phyloP scores from a whole-genome alignment of 805 yeast species.

The Brettanomyces anomalus region DNA sequence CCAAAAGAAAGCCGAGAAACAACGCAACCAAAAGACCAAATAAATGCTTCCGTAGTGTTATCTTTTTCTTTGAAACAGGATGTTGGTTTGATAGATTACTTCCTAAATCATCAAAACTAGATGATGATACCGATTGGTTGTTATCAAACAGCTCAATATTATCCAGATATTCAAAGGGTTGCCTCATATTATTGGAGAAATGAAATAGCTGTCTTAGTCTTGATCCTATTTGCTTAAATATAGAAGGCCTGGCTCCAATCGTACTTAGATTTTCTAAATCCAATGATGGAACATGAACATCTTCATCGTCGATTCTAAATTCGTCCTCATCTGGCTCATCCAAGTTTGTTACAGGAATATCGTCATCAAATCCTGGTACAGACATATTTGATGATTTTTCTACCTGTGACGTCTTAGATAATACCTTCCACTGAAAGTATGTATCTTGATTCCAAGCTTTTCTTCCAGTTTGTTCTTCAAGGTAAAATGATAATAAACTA shows the following conservation, averaged over 20 bases:
- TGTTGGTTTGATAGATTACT: slow-evolving; percentile 5
- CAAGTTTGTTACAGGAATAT: slow-evolving; percentile 47
- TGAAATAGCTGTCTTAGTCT: not conserved
- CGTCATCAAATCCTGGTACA: slow-evolving; percentile 26
- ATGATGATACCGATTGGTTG: slow-evolving; percentile 9
- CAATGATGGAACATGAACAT: slow-evolving; percentile 9
- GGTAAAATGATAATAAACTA: too few species aligned
- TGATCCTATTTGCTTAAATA: not conserved
- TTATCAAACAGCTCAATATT: slow-evolving; percentile 10
- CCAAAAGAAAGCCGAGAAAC: slow-evolving; percentile 4
- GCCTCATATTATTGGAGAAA: too few species aligned
- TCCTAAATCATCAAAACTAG: slow-evolving; percentile 15
- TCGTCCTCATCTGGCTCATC: slow-evolving; percentile 33
- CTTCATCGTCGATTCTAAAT: slow-evolving; percentile 17
- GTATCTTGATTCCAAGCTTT: too few species aligned
- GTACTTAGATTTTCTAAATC: slow-evolving; percentile 5
- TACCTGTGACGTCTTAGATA: too few species aligned
- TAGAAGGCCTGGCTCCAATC: not conserved
- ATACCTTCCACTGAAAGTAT: too few species aligned
- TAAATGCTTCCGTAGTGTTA: not conserved
- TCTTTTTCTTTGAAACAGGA: not conserved
- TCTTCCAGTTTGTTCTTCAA: too few species aligned
- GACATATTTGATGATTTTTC: not conserved
- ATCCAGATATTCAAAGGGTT: slow-evolving; percentile 9
- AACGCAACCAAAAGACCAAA: slow-evolving; percentile 5